A percentile compares a stretch with the other conserved stretches of the same genome.
Conservation (phyloP, 2,329 filamentous ascomycete species). For the Fusarium sacchari region DNA sequence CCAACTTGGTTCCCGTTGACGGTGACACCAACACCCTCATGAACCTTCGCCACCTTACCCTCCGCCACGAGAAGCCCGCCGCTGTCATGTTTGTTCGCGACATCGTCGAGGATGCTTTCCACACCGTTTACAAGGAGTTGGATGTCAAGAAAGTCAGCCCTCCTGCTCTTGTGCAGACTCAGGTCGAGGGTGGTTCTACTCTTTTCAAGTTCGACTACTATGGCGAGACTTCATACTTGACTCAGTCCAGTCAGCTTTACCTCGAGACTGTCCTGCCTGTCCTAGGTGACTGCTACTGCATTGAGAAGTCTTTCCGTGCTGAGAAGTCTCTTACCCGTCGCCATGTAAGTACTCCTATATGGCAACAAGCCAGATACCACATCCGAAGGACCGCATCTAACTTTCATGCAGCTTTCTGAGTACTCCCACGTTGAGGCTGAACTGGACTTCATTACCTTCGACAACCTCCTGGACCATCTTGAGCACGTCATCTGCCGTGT, state of each 20-base stretch:
- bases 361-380: background rate
- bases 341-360: constrained; percentile 60
- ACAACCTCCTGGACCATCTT: constrained; percentile 86
- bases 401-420: constrained; percentile 71
- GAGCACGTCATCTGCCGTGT: constrained; percentile 90
- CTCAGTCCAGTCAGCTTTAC: constrained; percentile 96
- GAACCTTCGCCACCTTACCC: constrained; percentile 84
- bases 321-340: constrained; percentile 95
- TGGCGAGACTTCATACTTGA: constrained; percentile 89
- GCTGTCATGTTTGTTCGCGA: constrained; percentile 88
- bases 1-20: constrained; percentile 69
- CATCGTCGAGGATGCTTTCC: constrained; percentile 82
- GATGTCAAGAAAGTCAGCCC: constrained; percentile 85
- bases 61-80: constrained; percentile 86
- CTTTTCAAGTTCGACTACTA: constrained; percentile 93
- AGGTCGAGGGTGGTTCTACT: constrained; percentile 92
- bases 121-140: constrained; percentile 79
- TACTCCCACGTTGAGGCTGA: constrained; percentile 98
- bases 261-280: constrained; percentile 93
- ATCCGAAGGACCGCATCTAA: background rate
- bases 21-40: constrained; percentile 63
- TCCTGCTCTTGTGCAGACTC: constrained; percentile 91
- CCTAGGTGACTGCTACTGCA: constrained; percentile 95
- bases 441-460: constrained; percentile 93
- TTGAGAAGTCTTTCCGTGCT: constrained; percentile 98